Evolutionary conservation across 164 flowering plant species (phyloP).

Genomic region (Santalum album): DNA sequence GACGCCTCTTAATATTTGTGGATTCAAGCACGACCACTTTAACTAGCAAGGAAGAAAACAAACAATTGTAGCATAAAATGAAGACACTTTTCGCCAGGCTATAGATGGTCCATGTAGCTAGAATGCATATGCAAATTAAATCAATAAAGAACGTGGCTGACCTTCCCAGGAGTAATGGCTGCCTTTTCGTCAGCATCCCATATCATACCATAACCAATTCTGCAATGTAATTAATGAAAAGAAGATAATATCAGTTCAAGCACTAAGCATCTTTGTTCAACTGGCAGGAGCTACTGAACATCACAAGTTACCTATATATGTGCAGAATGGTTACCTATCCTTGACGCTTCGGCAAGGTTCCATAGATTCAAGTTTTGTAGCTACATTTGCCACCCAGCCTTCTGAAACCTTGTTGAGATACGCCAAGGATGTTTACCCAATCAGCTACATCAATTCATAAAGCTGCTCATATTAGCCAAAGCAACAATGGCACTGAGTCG

Average conservation of each 20-base stretch:
- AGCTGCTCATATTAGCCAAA: slow-evolving; percentile 14
- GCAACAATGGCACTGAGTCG: too few species aligned
- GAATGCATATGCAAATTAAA: not conserved
- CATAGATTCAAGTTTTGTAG: slow-evolving; percentile 87
- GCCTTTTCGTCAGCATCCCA: slow-evolving; percentile 68
- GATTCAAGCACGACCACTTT: too few species aligned
- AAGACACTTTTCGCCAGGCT: too few species aligned
- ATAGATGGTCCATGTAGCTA: too few species aligned
- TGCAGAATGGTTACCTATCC: slow-evolving; percentile 53
- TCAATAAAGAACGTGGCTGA: slow-evolving; percentile 11
- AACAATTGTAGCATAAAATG: too few species aligned
- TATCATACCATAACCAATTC: slow-evolving; percentile 72
- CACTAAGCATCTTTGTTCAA: not conserved
- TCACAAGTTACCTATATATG: not conserved
- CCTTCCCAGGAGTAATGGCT: slow-evolving; percentile 67
- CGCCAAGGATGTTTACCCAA: slow-evolving; percentile 80
- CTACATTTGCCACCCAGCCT: slow-evolving; percentile 69
- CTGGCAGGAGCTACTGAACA: not conserved
- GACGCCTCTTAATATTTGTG: too few species aligned
- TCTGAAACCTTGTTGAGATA: slow-evolving; percentile 73
- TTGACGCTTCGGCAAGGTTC: slow-evolving; percentile 84
- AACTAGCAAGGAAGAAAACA: too few species aligned
- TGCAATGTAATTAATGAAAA: slow-evolving; percentile 16
- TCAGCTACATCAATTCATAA: slow-evolving; percentile 39
- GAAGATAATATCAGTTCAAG: not conserved